A percentile compares a stretch with the other conserved stretches of the same genome.
phyloP scores from a whole-genome alignment of 805 yeast species.

The Sugiyamaella americana region DNA sequence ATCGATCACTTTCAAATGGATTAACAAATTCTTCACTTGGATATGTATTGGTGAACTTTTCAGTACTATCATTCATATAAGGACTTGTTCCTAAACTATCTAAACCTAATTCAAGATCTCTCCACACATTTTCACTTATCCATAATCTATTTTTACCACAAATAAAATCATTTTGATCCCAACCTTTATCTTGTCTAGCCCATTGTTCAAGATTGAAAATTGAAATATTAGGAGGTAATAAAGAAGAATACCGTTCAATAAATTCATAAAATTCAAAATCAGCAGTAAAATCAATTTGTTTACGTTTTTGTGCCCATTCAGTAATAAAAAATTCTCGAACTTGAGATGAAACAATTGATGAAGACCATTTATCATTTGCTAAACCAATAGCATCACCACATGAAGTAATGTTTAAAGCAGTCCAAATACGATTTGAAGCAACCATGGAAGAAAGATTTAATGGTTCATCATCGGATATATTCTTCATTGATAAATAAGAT shows the following conservation, averaged over 20 bases:
- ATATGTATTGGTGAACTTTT: slow-evolving; percentile 2
- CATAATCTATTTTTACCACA: slow-evolving; percentile 34
- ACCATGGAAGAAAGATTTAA: slow-evolving; percentile 20
- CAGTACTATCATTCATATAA: background rate
- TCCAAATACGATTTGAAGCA: slow-evolving; percentile 33
- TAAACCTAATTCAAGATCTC: slow-evolving; percentile 29
- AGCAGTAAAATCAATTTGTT: slow-evolving; percentile 33
- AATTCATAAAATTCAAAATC: slow-evolving; percentile 37
- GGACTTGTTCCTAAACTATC: slow-evolving; percentile 4
- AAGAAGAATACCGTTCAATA: slow-evolving; percentile 28
- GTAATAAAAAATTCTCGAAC: slow-evolving; percentile 32
- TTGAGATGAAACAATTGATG: slow-evolving; percentile 33
- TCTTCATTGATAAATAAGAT: slow-evolving; percentile 21
- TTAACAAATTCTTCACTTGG: slow-evolving; percentile 2
- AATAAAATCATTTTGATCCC: slow-evolving; percentile 31
- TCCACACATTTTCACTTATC: slow-evolving; percentile 35
- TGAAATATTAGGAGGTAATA: slow-evolving; percentile 28
- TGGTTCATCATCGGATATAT: background rate
- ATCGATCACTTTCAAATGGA: slow-evolving; percentile 4
- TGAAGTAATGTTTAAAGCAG: slow-evolving; percentile 29
- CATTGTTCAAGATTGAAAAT: slow-evolving; percentile 29
- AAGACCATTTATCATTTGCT: slow-evolving; percentile 30
- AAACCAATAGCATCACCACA: slow-evolving; percentile 23
- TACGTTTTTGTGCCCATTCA: slow-evolving; percentile 36
- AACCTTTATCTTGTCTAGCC: slow-evolving; percentile 32